Percentiles rank a stretch among this genome's conserved stretches.
Evolutionary conservation across 2,329 filamentous ascomycete species (phyloP).

Genomic region (Macrophomina tecta): DNA sequence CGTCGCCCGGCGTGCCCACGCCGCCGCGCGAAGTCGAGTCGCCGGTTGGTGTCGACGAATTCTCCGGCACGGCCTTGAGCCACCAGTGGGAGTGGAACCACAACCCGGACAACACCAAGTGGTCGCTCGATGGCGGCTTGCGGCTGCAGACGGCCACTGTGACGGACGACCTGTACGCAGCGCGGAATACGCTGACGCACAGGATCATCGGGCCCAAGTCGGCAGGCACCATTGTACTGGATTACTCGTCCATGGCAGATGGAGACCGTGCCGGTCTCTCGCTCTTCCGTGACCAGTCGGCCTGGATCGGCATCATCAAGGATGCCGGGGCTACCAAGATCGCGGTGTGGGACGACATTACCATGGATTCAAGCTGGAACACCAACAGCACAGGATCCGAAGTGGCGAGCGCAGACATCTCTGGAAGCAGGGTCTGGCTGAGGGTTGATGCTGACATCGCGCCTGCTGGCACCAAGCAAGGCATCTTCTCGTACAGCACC

Average conservation of each 20-base stretch:
- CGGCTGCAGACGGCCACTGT: constrained; percentile 58
- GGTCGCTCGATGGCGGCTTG: constrained; percentile 50
- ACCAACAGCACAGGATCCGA: constrained; percentile 41
- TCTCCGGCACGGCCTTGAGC: constrained; percentile 50
- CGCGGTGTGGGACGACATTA: constrained; percentile 47
- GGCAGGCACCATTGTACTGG: constrained; percentile 57
- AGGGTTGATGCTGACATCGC: constrained; percentile 44
- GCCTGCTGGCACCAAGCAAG: constrained; percentile 37
- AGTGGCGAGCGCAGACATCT: constrained; percentile 33
- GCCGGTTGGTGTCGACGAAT: constrained; percentile 53
- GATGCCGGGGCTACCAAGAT: constrained; percentile 44
- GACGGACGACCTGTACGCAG: constrained; percentile 56
- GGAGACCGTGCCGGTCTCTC: constrained; percentile 61
- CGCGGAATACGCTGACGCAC: constrained; percentile 51
- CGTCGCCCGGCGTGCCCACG: constrained; percentile 40
- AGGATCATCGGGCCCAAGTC: constrained; percentile 50
- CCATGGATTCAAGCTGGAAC: constrained; percentile 44
- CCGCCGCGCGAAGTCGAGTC: constrained; percentile 28
- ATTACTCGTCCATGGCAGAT: constrained; percentile 56
- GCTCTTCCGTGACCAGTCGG: constrained; percentile 59
- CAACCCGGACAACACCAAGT: constrained; percentile 61
- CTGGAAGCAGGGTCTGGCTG: constrained; percentile 40
- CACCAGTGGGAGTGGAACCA: constrained; percentile 68
- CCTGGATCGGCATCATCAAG: constrained; percentile 60
- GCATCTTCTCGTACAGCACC: constrained; percentile 46